These are phyloP conservation scores for Vigna hirtella DNA, from an alignment of 306 rosid genomes.

Conservation along the genomic window DNA sequence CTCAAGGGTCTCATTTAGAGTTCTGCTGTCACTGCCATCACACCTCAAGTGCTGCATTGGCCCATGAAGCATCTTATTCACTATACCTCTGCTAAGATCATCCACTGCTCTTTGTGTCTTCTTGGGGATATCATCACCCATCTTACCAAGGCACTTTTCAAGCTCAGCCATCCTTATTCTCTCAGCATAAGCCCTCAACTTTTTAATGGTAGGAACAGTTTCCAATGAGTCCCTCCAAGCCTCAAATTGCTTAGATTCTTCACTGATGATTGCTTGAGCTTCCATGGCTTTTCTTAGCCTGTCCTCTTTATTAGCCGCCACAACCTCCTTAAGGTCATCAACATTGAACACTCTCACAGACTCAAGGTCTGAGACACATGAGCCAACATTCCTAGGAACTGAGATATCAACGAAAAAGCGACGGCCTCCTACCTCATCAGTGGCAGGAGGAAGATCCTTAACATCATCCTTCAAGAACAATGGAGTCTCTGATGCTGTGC, in stretches of 20 bases:
- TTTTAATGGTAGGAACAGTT: conserved; percentile 98
- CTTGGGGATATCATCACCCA: conserved; percentile 91
- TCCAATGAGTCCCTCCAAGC: conserved; percentile 99
- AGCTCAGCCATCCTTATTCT: conserved; percentile 90
- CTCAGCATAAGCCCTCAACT: conserved; percentile 94
- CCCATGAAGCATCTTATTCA: conserved; percentile 96
- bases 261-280: conserved; percentile 86
- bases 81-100: conserved; percentile 95
- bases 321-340: conserved; percentile 97
- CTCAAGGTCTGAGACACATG: conserved; percentile 79
- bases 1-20: conserved; percentile 89
- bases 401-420: conserved; percentile 88
- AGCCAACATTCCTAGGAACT: conserved; percentile 90
- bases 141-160: conserved; percentile 88
- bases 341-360: conserved; percentile 76
- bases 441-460: conserved; percentile 73
- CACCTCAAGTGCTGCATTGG: conserved; percentile 99
- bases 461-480: conserved; percentile 78
- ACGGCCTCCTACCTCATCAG: conserved; percentile 56
- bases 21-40: conserved; percentile 96
- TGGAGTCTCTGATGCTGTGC: conserved; percentile 94
- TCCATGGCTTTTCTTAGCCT: conserved; percentile 93
- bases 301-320: conserved; percentile 97
- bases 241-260: conserved; percentile 90
- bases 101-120: conserved; percentile 91